phyloP scores from a whole-genome alignment of 441 rosid genomes.

The Sinapis alba region DNA sequence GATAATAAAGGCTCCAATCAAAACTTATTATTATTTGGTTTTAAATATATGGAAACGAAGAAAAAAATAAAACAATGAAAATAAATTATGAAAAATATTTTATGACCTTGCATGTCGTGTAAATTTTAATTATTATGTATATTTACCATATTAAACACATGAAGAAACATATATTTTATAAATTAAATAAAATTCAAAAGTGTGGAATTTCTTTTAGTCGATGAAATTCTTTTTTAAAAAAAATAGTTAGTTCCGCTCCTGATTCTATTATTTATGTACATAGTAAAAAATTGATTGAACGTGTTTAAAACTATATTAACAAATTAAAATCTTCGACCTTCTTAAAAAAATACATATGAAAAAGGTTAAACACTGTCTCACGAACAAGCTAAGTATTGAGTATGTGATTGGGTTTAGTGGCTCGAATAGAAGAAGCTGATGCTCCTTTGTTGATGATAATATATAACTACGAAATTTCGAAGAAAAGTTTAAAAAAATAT shows the following conservation, averaged over 20 bases:
- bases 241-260: not conserved
- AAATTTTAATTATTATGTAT: not conserved
- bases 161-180: not conserved
- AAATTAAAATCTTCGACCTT: not conserved
- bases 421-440: not conserved
- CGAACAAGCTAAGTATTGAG: not conserved
- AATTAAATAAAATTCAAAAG: not conserved
- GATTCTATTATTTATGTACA: not conserved
- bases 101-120: not conserved
- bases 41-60: not conserved
- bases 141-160: not conserved
- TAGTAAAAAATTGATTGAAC: not conserved
- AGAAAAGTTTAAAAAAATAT: not conserved
- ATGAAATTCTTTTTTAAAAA: not conserved
- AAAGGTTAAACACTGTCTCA: not conserved
- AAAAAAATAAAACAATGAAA: not conserved
- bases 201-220: not conserved
- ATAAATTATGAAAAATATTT: not conserved
- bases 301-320: not conserved
- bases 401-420: not conserved
- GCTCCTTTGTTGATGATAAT: not conserved
- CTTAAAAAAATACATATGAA: not conserved
- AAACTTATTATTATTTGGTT: not conserved
- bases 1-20: not conserved
- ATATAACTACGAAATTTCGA: not conserved